Conservation (phyloP, 2,329 filamentous ascomycete genomes). For the Pyricularia sp. region DNA sequence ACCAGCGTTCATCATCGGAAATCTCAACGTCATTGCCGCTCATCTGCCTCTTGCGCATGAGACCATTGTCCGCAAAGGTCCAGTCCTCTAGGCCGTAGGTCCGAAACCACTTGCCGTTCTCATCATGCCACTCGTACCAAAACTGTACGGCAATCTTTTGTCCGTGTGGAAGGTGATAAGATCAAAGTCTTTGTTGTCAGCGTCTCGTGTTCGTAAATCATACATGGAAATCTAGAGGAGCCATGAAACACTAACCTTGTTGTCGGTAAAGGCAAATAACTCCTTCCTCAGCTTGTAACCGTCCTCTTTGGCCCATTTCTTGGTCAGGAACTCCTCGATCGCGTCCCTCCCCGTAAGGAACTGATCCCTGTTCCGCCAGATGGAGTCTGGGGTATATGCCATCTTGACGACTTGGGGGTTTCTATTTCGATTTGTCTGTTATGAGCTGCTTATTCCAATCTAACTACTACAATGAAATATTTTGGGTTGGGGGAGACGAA, state of each 20-base stretch:
- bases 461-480: no score
- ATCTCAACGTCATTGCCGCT: conserved; percentile 61
- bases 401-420: conserved; percentile 52
- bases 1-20: conserved; percentile 51
- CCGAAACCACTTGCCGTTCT: conserved; percentile 65
- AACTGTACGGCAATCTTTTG: conserved; percentile 69
- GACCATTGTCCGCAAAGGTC: conserved; percentile 57
- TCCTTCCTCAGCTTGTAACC: conserved; percentile 70
- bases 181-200: neutral
- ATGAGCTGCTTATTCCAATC: no score
- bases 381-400: conserved; percentile 61
- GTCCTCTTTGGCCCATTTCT: conserved; percentile 63
- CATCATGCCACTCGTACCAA: conserved; percentile 74
- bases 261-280: conserved; percentile 60
- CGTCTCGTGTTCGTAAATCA: neutral
- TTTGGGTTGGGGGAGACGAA: neutral
- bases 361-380: conserved; percentile 66
- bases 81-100: conserved; percentile 76
- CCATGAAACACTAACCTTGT: conserved; percentile 32
- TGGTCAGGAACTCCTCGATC: conserved; percentile 54
- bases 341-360: conserved; percentile 58
- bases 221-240: neutral
- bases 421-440: conserved; percentile 22
- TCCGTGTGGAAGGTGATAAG: neutral
- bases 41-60: conserved; percentile 66